phyloP scores from a whole-genome alignment of 2,329 filamentous ascomycete genomes.

The Ophiostoma himal-ulmi region DNA sequence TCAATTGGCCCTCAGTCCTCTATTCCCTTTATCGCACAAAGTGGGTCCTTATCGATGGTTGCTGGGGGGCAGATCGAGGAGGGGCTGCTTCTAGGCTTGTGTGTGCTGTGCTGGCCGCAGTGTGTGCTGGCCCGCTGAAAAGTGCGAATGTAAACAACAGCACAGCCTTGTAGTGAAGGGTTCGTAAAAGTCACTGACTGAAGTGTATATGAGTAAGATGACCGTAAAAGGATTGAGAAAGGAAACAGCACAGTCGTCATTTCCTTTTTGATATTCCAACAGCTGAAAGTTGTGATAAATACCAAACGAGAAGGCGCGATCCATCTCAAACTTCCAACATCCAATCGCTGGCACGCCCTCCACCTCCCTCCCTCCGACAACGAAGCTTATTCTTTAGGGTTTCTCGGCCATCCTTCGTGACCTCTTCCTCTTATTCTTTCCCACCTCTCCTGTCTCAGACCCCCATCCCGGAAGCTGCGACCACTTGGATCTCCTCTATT shows the following conservation, averaged over 20 bases:
- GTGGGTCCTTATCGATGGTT: slow-evolving; percentile 17
- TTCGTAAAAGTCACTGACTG: background rate
- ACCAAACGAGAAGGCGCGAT: background rate
- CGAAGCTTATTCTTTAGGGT: slow-evolving; percentile 12
- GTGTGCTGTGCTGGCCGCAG: slow-evolving; percentile 7
- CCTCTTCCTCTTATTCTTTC: background rate
- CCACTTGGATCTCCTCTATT: background rate
- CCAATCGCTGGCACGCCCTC: background rate
- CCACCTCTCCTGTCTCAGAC: slow-evolving; percentile 16
- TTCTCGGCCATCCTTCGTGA: slow-evolving; percentile 7
- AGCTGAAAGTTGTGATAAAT: too few species aligned
- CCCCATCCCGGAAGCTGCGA: slow-evolving; percentile 16
- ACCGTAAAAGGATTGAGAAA: background rate
- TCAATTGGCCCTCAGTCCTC: background rate
- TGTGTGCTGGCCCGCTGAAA: background rate
- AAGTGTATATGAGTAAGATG: background rate
- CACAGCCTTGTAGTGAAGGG: background rate
- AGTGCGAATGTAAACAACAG: slow-evolving; percentile 21
- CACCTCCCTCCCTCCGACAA: slow-evolving; percentile 19
- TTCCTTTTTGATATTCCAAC: background rate
- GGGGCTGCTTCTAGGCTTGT: slow-evolving; percentile 15
- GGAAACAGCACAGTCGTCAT: slow-evolving; percentile 6
- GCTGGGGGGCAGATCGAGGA: slow-evolving; percentile 19
- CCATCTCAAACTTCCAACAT: background rate
- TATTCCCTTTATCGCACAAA: background rate